Conservation (phyloP, 176 grass and related monocot species). For the Hordeum vulgare region DNA sequence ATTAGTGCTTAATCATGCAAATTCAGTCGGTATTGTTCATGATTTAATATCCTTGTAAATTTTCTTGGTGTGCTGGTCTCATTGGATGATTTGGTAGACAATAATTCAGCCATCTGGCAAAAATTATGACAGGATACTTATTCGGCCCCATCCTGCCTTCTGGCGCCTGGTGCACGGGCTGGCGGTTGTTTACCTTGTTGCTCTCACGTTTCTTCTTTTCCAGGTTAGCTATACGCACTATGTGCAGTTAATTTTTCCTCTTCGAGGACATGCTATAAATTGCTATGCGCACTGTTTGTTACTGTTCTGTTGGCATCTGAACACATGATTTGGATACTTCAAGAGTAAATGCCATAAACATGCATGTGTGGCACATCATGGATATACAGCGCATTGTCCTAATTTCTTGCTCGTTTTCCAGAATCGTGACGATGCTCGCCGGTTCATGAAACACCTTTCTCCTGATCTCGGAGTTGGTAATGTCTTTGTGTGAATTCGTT, state of each 20-base stretch:
- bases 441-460: slow-evolving; percentile 87
- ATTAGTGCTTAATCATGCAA: neutral
- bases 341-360: neutral
- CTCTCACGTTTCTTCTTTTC: slow-evolving; percentile 94
- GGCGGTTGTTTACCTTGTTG: slow-evolving; percentile 92
- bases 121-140: slow-evolving; percentile 70
- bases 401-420: slow-evolving; percentile 20
- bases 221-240: slow-evolving; percentile 48
- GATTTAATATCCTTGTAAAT: neutral
- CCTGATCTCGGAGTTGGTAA: slow-evolving; percentile 94
- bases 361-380: neutral
- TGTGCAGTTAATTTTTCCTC: neutral
- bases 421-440: slow-evolving; percentile 90
- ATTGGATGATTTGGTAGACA: slow-evolving; percentile 1
- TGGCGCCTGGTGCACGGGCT: slow-evolving; percentile 97
- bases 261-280: no score
- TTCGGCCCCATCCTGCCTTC: slow-evolving; percentile 93
- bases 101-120: slow-evolving; percentile 29
- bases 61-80: neutral
- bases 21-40: neutral
- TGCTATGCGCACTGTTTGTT: neutral
- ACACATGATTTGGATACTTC: neutral
- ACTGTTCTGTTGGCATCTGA: neutral
- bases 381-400: neutral
- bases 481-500: neutral